Evolutionary conservation across 2,329 filamentous ascomycete species (phyloP), one percentile per base, ranked within the genome.

Genomic region (Hypoxylon sp.): DNA sequence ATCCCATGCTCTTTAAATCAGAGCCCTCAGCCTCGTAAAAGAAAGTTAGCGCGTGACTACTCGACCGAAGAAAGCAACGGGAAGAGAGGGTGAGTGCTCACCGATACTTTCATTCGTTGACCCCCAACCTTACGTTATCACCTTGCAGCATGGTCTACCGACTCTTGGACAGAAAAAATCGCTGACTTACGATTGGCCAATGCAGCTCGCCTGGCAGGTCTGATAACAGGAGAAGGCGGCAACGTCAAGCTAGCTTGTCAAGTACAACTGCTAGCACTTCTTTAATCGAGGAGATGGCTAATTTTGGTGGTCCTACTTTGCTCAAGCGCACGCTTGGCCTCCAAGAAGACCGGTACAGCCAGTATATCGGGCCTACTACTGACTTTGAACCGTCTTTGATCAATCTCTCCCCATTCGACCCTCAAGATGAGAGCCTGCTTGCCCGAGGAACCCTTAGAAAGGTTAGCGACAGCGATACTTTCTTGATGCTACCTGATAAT

Each of bases 341-440:
- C 72, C 92, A 95, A 78, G 84, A 88, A 76, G 91, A 93, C 79
- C 89, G 92, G 68, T 94, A 92, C 79, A 94, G 92, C 81, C 91
- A 93, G 80, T 93, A 95, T 77, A 93, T 96, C 74, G 93, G 93
- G 27, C 89, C 91, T 64, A 95, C 92, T 56, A 94, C 92, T 56
- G 92, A 94, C 75, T 93, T 95, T 77, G 93, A 96, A 78, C 91
- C 92, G 14, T 91, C 91, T n/a, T 85, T 96, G 61, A 93, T 95
- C 80, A 92, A 93, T 74, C 85, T 95, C 22, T 94, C 92, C 22
- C 86, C 90, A 5, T 95, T 95, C 79, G 92, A 95, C 80, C 90
- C 90, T 31, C 91, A 92, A 77, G 92, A 95, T 82, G 92, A 95
- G 81, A 94, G 91, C 76, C 87, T 92, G 22, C 85, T 93, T 64